Evolutionary conservation across 2,329 filamentous ascomycete genomes (phyloP).

Genomic region (Beauveria medogensis): DNA sequence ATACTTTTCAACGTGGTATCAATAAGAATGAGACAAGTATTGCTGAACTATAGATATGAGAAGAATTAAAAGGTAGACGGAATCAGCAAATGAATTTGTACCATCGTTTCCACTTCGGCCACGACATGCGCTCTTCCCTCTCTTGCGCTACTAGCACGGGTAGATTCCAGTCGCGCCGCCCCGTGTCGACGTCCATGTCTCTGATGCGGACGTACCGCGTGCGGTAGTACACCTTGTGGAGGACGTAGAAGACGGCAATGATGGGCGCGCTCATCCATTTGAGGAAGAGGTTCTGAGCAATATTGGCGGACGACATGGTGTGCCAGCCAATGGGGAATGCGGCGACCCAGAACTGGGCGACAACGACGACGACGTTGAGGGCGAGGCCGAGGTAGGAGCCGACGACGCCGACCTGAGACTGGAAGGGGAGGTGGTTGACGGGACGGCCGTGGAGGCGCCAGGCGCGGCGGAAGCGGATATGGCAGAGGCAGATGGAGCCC

Average conservation of each 20-base stretch:
- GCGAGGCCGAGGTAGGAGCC: slow-evolving; percentile 75
- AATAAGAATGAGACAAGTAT: too few species aligned
- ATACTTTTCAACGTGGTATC: too few species aligned
- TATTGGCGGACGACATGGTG: slow-evolving; percentile 31
- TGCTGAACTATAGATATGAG: background rate
- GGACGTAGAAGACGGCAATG: slow-evolving; percentile 58
- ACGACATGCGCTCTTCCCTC: slow-evolving; percentile 59
- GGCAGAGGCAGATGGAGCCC: slow-evolving; percentile 78
- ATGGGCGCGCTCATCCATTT: slow-evolving; percentile 64
- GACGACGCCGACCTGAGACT: slow-evolving; percentile 65
- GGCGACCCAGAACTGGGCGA: slow-evolving; percentile 84
- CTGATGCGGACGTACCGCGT: slow-evolving; percentile 58
- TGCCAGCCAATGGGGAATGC: slow-evolving; percentile 62
- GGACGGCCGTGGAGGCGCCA: slow-evolving; percentile 63
- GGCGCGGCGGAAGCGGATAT: slow-evolving; percentile 84
- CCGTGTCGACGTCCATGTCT: slow-evolving; percentile 83
- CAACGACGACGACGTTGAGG: slow-evolving; percentile 67
- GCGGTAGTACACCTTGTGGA: slow-evolving; percentile 66
- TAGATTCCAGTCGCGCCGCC: slow-evolving; percentile 76
- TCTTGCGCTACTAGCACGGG: slow-evolving; percentile 73
- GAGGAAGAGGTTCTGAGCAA: slow-evolving; percentile 63
- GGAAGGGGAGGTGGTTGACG: slow-evolving; percentile 74
- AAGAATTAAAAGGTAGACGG: background rate
- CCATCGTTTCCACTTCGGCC: slow-evolving; percentile 69
- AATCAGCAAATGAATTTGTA: slow-evolving; percentile 65